These are phyloP conservation scores for Serendipita vermifera DNA, from an alignment of 768 basidiomycete genomes.

Conservation along the genomic window DNA sequence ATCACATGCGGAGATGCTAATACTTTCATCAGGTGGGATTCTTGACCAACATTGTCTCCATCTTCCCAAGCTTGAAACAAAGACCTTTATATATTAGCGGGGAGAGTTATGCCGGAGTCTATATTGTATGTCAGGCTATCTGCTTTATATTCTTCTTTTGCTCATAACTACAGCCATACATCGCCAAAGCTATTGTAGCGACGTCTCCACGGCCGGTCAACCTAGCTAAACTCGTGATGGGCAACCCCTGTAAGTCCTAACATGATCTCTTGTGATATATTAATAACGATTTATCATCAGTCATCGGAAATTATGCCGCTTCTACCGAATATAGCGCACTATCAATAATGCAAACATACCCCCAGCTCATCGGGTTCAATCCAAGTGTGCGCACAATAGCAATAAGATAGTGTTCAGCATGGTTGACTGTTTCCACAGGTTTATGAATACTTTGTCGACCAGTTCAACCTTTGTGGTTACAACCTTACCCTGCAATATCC, in stretches of 20 bases:
- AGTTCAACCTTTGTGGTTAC: constrained; percentile 42
- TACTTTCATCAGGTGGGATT: constrained; percentile 57
- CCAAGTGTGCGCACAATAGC: constrained; percentile 20
- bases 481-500: constrained; percentile 60
- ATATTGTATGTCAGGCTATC: constrained; percentile 35
- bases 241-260: constrained; percentile 61
- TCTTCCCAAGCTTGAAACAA: constrained; percentile 53
- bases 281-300: constrained; percentile 9
- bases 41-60: constrained; percentile 53
- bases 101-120: constrained; percentile 64
- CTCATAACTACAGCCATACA: neutral
- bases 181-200: neutral
- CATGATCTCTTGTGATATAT: no score
- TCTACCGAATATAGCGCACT: constrained; percentile 26
- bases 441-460: neutral
- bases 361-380: constrained; percentile 64
- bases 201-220: constrained; percentile 52
- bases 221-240: constrained; percentile 54
- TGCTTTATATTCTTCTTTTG: neutral
- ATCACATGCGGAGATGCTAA: no score
- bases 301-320: neutral
- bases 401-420: neutral
- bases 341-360: constrained; percentile 53
- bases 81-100: constrained; percentile 58
- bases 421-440: neutral